phyloP scores from a whole-genome alignment of 2,329 filamentous ascomycete genomes.

The Phaeosphaeriaceae sp. region DNA sequence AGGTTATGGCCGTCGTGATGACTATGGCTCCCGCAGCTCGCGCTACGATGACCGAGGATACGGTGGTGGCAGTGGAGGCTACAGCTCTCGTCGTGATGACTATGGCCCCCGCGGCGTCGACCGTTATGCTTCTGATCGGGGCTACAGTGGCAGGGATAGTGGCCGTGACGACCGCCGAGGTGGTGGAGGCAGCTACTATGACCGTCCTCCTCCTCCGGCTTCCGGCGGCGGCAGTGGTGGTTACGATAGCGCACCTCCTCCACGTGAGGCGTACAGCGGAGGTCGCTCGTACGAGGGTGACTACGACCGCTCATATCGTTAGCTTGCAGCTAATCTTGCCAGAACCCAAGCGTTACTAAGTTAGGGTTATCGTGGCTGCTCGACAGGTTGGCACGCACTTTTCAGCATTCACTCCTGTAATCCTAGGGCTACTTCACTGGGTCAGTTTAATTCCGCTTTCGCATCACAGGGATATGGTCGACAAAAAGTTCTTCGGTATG shows the following conservation, averaged over 20 bases:
- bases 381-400: slow-evolving; percentile 31
- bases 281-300: slow-evolving; percentile 52
- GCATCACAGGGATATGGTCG: slow-evolving; percentile 45
- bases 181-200: slow-evolving; percentile 63
- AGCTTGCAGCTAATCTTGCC: slow-evolving; percentile 39
- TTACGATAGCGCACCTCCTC: slow-evolving; percentile 46
- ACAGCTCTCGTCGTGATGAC: slow-evolving; percentile 51
- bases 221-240: slow-evolving; percentile 30
- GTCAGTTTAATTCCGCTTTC: slow-evolving; percentile 48
- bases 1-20: slow-evolving; percentile 53
- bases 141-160: slow-evolving; percentile 59
- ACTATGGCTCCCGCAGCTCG: slow-evolving; percentile 52
- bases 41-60: slow-evolving; percentile 53
- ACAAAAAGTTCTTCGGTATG: slow-evolving; percentile 51
- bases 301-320: slow-evolving; percentile 54
- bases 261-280: slow-evolving; percentile 47
- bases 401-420: slow-evolving; percentile 44
- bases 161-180: slow-evolving; percentile 60
- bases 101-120: slow-evolving; percentile 49
- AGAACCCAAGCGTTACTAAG: slow-evolving; percentile 49
- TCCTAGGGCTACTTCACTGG: slow-evolving; percentile 44
- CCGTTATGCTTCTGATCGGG: slow-evolving; percentile 69
- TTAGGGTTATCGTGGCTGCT: slow-evolving; percentile 31
- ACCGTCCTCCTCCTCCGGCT: slow-evolving; percentile 58
- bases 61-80: slow-evolving; percentile 67